Evolutionary conservation across 495 filamentous ascomycete genomes (phyloP).

Genomic region (Aspergillus baeticus): DNA sequence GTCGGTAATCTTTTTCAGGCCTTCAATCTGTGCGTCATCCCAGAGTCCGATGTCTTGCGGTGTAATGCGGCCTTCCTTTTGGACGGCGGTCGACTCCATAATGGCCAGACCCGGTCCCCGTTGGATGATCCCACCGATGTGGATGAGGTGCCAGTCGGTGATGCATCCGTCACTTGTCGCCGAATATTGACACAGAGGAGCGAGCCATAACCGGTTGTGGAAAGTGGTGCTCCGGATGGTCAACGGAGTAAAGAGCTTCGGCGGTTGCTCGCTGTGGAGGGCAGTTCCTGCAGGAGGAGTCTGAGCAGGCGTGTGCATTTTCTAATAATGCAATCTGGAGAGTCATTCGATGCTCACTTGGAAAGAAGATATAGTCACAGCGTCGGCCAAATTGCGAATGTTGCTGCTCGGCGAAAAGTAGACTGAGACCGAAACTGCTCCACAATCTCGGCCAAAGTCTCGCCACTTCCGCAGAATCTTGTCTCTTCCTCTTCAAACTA

Average conservation of each 20-base stretch:
- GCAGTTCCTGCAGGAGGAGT: too few species aligned
- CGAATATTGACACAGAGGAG: slow-evolving; percentile 56
- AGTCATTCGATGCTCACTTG: too few species aligned
- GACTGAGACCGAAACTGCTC: too few species aligned
- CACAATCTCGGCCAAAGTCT: too few species aligned
- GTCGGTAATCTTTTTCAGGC: slow-evolving; percentile 53
- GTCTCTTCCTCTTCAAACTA: too few species aligned
- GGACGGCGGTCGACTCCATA: slow-evolving; percentile 63
- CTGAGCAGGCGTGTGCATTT: too few species aligned
- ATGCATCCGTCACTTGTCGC: slow-evolving; percentile 41
- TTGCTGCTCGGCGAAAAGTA: too few species aligned
- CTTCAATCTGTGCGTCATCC: slow-evolving; percentile 59
- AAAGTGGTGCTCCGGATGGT: slow-evolving; percentile 58
- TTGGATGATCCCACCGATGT: slow-evolving; percentile 5
- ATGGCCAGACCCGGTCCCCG: slow-evolving; percentile 44
- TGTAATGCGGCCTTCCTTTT: slow-evolving; percentile 61
- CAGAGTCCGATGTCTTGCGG: slow-evolving; percentile 62
- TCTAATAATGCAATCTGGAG: too few species aligned
- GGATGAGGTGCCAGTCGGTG: slow-evolving; percentile 7
- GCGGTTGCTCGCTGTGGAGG: too few species aligned
- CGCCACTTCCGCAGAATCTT: too few species aligned
- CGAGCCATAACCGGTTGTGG: slow-evolving; percentile 60
- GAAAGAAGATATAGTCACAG: too few species aligned
- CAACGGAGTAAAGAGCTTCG: slow-evolving; percentile 54
- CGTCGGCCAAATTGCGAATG: too few species aligned